Evolutionary conservation across 352 stramenopile species (phyloP).

Genomic region (Phytophthora brassicae): DNA sequence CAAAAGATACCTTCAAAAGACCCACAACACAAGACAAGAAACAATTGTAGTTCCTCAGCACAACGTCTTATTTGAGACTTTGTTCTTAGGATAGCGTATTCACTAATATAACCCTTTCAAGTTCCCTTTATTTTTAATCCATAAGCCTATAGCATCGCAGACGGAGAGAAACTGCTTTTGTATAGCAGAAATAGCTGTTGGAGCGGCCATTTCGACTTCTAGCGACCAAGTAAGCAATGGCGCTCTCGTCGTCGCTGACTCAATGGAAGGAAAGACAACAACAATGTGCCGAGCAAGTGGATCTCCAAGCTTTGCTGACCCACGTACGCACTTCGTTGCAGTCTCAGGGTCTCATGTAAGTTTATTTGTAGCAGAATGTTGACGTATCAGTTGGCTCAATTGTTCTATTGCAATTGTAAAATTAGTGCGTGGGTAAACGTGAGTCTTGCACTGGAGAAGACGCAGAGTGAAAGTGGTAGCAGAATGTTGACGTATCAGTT

Average conservation of each 20-base stretch:
- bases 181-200: not conserved
- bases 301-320: constrained; percentile 45
- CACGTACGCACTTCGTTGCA: constrained; percentile 45
- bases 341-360: constrained; percentile 52
- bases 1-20: not conserved
- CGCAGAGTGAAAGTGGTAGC: constrained; percentile 38
- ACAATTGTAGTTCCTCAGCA: too few species aligned
- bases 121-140: too few species aligned
- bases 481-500: too few species aligned
- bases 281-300: constrained; percentile 62
- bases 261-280: constrained; percentile 76
- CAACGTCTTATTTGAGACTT: too few species aligned
- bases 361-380: too few species aligned
- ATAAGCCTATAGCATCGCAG: too few species aligned
- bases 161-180: not conserved
- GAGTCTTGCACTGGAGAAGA: constrained; percentile 51
- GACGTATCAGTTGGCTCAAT: too few species aligned
- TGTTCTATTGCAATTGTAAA: too few species aligned
- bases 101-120: too few species aligned
- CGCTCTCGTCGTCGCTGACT: constrained; percentile 54
- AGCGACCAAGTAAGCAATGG: constrained; percentile 12
- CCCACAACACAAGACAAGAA: too few species aligned
- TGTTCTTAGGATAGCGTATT: too few species aligned
- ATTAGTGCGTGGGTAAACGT: constrained; percentile 61
- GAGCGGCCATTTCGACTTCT: constrained; percentile 17